Percentiles rank a stretch among this genome's conserved stretches.
Evolutionary conservation across 768 basidiomycete species (phyloP).

Genomic region (Boletus rubescentipes): DNA sequence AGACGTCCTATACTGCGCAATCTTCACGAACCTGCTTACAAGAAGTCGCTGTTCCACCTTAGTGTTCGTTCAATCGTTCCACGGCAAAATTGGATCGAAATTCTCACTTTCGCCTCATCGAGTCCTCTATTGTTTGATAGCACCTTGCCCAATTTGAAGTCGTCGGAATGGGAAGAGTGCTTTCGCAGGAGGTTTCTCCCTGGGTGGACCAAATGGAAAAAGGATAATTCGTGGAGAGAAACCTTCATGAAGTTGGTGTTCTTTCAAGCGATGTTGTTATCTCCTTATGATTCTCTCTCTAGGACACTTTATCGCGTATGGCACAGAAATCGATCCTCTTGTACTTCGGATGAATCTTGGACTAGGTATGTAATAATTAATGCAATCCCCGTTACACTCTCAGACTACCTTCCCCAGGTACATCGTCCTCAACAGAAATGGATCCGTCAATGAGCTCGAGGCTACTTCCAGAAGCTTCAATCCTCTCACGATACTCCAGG

Average conservation of each 20-base stretch:
- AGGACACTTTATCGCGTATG: conserved; percentile 64
- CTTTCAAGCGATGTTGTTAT: conserved; percentile 1
- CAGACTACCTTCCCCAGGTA: conserved; percentile 45
- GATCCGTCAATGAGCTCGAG: conserved; percentile 70
- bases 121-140: conserved; percentile 65
- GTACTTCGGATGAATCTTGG: conserved; percentile 81
- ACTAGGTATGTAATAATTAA: conserved; percentile 61
- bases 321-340: conserved; percentile 68
- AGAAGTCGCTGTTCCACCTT: conserved; percentile 53
- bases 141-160: conserved; percentile 65
- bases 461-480: conserved; percentile 66
- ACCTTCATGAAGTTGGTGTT: conserved; percentile 60
- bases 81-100: conserved; percentile 77
- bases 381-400: not conserved
- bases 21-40: conserved; percentile 48
- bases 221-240: conserved; percentile 61
- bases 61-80: conserved; percentile 65
- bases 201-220: conserved; percentile 72
- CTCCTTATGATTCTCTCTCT: conserved; percentile 9
- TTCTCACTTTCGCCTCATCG: conserved; percentile 61
- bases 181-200: conserved; percentile 73
- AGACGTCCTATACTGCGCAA: conserved; percentile 63
- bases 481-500: conserved; percentile 65
- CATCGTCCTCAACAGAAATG: conserved; percentile 72
- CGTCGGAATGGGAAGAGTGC: conserved; percentile 72